A percentile compares a stretch with the other conserved stretches of the same genome.
phyloP scores from a whole-genome alignment of 139 green algal species.

The Yamagishiella unicocca region DNA sequence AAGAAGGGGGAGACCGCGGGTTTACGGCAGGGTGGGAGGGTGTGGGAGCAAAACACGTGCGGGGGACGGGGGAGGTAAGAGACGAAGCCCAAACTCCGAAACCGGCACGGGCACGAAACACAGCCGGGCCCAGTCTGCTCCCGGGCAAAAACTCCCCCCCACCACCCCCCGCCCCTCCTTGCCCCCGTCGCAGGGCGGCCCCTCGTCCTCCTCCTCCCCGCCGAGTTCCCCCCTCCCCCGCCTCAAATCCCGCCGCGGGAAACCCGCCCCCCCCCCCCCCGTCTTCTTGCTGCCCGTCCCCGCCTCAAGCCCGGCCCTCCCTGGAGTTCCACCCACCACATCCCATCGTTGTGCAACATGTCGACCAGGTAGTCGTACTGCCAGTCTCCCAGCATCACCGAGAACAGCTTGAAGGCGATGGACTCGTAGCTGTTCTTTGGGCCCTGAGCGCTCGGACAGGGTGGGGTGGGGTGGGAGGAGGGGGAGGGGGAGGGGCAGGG shows the following conservation, averaged over 20 bases:
- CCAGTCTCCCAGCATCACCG: slow-evolving; percentile 43
- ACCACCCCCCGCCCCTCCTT: background rate
- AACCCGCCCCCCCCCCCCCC: background rate
- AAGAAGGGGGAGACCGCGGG: background rate
- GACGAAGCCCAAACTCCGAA: background rate
- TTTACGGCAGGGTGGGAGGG: background rate
- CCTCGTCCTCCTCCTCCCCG: too few species aligned
- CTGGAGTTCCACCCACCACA: background rate
- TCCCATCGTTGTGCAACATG: slow-evolving; percentile 14
- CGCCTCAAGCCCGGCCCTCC: background rate
- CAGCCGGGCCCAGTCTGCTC: too few species aligned
- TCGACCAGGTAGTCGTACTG: slow-evolving; percentile 29
- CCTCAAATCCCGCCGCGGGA: background rate
- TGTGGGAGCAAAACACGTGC: background rate
- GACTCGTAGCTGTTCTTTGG: slow-evolving; percentile 6
- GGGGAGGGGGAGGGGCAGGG: background rate
- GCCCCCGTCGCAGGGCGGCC: background rate
- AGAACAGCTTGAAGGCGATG: slow-evolving; percentile 35
- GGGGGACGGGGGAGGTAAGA: background rate
- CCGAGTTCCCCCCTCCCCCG: too few species aligned
- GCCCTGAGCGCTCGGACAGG: background rate
- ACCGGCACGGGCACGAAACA: background rate
- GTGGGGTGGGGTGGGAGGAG: background rate
- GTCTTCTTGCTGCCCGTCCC: background rate
- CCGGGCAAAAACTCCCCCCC: background rate